Evolutionary conservation across 495 filamentous ascomycete genomes (phyloP).

Genomic region (Evernia prunastri): DNA sequence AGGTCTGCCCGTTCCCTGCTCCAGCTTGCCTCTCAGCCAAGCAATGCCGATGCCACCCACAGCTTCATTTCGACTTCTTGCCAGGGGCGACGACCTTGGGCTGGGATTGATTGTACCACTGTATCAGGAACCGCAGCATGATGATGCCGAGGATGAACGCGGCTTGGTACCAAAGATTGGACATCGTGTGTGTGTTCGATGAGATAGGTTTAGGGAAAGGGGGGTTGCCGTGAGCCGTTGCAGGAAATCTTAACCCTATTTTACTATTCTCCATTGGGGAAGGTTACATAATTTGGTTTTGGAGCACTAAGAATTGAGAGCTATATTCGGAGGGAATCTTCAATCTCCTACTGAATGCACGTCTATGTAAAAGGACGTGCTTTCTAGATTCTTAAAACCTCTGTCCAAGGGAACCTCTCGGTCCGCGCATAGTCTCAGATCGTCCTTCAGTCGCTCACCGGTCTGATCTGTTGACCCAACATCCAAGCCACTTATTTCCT

Average conservation of each 20-base stretch:
- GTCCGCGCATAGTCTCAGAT: not conserved
- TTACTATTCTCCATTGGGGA: too few relatives aligned
- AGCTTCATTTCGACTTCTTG: not conserved
- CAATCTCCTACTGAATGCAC: too few relatives aligned
- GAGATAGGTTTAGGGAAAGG: not conserved
- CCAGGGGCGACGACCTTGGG: not conserved
- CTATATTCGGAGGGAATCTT: too few relatives aligned
- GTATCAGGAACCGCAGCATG: not conserved
- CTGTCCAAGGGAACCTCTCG: not conserved
- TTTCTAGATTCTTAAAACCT: not conserved
- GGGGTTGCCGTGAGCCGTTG: too few relatives aligned
- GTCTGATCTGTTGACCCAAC: slow-evolving; percentile 37
- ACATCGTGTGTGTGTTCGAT: not conserved
- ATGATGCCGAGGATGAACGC: slow-evolving; percentile 1
- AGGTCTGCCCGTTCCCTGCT: too few relatives aligned
- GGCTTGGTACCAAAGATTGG: not conserved
- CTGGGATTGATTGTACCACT: not conserved
- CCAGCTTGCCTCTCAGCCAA: too few relatives aligned
- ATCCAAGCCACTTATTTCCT: slow-evolving; percentile 49
- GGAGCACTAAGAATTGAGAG: too few relatives aligned
- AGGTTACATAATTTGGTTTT: too few relatives aligned
- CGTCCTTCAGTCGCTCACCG: not conserved
- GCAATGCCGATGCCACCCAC: too few relatives aligned
- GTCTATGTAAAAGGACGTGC: not conserved
- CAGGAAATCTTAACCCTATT: too few relatives aligned